Conservation (phyloP, 805 yeast genomes). For the Komagataella ulmi region DNA sequence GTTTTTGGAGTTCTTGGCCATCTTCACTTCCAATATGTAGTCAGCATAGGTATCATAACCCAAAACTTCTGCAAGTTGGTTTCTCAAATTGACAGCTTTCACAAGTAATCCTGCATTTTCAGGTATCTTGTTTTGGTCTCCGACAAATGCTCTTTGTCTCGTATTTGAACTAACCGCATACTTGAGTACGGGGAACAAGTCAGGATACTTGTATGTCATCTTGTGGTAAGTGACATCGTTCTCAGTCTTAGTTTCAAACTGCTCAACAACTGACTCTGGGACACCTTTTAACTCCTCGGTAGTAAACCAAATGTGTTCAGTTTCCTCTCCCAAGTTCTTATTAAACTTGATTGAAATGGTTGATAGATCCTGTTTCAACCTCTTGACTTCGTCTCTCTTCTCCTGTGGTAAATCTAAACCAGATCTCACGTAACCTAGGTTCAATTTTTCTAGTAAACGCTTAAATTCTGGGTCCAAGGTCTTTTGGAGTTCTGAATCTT, state of each 20-base stretch:
- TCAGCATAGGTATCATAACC: slow-evolving; percentile 63
- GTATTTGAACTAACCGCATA: slow-evolving; percentile 53
- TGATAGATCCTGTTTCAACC: slow-evolving; percentile 46
- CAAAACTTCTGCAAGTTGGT: slow-evolving; percentile 43
- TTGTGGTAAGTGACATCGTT: slow-evolving; percentile 23
- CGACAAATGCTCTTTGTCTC: slow-evolving; percentile 50
- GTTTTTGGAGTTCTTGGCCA: slow-evolving; percentile 58
- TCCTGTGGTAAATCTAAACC: slow-evolving; percentile 54
- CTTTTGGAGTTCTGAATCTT: slow-evolving; percentile 8
- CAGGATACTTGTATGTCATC: slow-evolving; percentile 77
- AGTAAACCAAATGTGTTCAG: slow-evolving; percentile 46
- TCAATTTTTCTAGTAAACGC: slow-evolving; percentile 42
- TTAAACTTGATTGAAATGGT: slow-evolving; percentile 40
- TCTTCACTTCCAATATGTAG: slow-evolving; percentile 59
- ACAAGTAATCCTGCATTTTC: slow-evolving; percentile 48
- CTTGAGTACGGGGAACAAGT: slow-evolving; percentile 63
- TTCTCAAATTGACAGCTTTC: slow-evolving; percentile 49
- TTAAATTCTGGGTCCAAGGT: slow-evolving; percentile 37
- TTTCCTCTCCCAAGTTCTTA: slow-evolving; percentile 61
- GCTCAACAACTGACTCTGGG: slow-evolving; percentile 48
- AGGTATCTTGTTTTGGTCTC: slow-evolving; percentile 55
- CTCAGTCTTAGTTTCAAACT: slow-evolving; percentile 25
- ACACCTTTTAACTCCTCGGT: slow-evolving; percentile 61
- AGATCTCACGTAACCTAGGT: slow-evolving; percentile 45
- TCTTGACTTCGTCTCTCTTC: slow-evolving; percentile 40